Evolutionary conservation across 1,139 yeast genomes (phyloP), one percentile per base, ranked within the genome.

Genomic region (Protomyces gravidus): DNA sequence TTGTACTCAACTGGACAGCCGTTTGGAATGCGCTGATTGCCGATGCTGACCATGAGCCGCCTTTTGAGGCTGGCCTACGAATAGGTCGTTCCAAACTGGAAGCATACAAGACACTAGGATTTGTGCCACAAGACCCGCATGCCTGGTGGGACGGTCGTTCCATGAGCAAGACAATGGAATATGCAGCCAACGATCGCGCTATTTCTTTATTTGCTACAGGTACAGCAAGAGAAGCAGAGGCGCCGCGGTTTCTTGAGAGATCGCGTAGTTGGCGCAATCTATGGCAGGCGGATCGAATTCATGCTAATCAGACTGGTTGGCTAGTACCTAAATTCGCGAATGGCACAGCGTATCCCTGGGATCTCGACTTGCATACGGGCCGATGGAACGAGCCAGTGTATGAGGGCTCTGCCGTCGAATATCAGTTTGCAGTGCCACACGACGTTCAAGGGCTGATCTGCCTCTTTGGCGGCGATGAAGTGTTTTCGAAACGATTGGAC

Each of bases 131-230:
- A 26, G 58, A 53, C n/a, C 58, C 58, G 3, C 26, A 53, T 30
- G 58, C 58, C 1, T 53, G 58, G 58, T 53, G 58, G 58, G 58
- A 53, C 26, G 58, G 58, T 21, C 23, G 58, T 27, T 46, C 51
- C 15, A 36, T 53, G 58, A 45, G 51, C 21, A 53, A 53, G 47
- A 53, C 58, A 28, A 53, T 53, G 58, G 58, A 53, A 39, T 53
- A 53, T 15, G 48, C 39, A 15, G 58, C 58, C 39, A 53, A 53
- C 21, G 58, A 53, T 28, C 45, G 45, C n/a, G 58, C 51, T 21
- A 53, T 53, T 26, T 53, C 58, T 2, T 21, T 53, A 19, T 33
- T 53, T 3, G 58, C 58, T 1, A 50, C 51, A n/a, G 58, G 58
- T 1, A 42, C 48, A 19, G 58, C 51, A 9, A 40, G 39, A 6